These are phyloP conservation scores for Arctostaphylos glauca DNA, from an alignment of 148 eudicot genomes.

Conservation along the genomic window DNA sequence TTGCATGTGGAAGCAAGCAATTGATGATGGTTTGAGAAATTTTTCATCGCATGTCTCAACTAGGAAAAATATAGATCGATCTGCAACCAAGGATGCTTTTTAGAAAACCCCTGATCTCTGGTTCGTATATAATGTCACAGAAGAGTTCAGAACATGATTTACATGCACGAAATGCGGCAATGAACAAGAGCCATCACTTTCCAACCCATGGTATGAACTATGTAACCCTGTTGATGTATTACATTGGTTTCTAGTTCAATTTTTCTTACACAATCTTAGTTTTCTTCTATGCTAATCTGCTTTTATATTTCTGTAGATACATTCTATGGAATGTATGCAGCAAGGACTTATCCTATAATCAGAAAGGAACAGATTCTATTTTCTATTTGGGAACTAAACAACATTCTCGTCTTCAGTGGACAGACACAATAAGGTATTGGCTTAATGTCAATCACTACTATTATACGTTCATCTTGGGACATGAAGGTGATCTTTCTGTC, in stretches of 20 bases:
- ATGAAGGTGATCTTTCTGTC: background rate
- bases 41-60: conserved; percentile 34
- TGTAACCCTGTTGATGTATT: background rate
- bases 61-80: conserved; percentile 23
- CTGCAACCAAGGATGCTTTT: conserved; percentile 21
- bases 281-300: conserved; percentile 3
- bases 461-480: background rate
- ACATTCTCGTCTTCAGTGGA: conserved; percentile 88
- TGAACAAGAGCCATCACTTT: conserved; percentile 73
- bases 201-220: conserved; percentile 69
- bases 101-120: conserved; percentile 30
- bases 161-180: conserved; percentile 23
- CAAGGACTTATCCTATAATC: conserved; percentile 71
- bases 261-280: conserved; percentile 2
- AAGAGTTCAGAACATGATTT: conserved; percentile 22
- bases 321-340: conserved; percentile 88
- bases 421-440: conserved; percentile 65
- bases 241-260: background rate
- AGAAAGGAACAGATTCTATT: conserved; percentile 72
- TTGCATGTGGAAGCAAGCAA: conserved; percentile 27
- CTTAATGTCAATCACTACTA: background rate
- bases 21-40: conserved; percentile 21
- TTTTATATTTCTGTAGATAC: conserved; percentile 48
- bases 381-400: conserved; percentile 57
- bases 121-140: conserved; percentile 18